phyloP scores from a whole-genome alignment of 441 rosid genomes.

The Manihot esculenta region DNA sequence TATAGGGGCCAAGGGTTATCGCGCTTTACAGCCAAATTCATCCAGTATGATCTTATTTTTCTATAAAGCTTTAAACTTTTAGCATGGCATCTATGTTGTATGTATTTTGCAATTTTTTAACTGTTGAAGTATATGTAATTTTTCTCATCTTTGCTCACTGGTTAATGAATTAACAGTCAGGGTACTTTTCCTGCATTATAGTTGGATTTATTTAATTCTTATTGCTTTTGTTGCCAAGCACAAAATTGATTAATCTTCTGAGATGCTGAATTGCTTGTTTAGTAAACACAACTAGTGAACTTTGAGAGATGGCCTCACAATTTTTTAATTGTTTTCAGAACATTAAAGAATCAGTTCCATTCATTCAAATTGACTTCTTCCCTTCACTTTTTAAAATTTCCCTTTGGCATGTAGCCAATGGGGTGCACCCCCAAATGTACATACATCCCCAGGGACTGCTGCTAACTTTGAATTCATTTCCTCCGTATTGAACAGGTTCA shows the following conservation, averaged over 20 bases:
- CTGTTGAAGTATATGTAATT: neutral
- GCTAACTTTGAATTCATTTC: neutral
- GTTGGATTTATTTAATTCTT: neutral
- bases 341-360: neutral
- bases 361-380: neutral
- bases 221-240: neutral
- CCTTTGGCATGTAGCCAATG: neutral
- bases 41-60: slow-evolving; percentile 47
- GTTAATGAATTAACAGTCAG: neutral
- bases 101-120: neutral
- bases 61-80: slow-evolving; percentile 5
- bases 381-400: neutral
- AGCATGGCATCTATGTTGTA: neutral
- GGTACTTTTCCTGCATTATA: too few species aligned
- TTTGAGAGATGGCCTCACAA: neutral
- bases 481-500: too few species aligned
- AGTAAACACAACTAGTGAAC: neutral
- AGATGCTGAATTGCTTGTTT: neutral
- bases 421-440: neutral
- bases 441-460: neutral
- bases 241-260: neutral
- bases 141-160: neutral
- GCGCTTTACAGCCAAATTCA: slow-evolving; percentile 74
- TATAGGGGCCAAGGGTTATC: slow-evolving; percentile 73
- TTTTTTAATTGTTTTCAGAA: neutral